Percentiles rank a stretch among this genome's conserved stretches.
Conservation (phyloP, 495 filamentous ascomycete species). For the Aspergillus kassunensis region DNA sequence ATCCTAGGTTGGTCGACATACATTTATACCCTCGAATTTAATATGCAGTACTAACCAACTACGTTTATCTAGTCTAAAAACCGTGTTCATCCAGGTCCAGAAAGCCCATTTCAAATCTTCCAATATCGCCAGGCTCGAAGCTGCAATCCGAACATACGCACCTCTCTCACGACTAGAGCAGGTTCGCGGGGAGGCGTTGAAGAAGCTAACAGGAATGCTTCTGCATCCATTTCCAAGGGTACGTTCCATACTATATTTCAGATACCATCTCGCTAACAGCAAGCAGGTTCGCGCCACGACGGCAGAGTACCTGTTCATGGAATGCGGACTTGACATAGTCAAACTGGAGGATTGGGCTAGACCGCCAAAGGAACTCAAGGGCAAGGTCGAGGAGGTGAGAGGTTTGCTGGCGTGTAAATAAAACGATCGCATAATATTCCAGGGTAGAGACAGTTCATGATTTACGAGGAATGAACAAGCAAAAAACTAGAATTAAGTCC, state of each 20-base stretch:
- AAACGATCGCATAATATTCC: not conserved
- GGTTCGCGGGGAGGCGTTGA: conserved; percentile 42
- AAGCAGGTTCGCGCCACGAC: conserved; percentile 33
- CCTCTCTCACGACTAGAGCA: conserved; percentile 48
- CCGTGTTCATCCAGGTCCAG: conserved; percentile 64
- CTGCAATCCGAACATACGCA: conserved; percentile 73
- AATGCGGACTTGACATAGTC: conserved; percentile 29
- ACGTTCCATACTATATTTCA: conserved; percentile 16
- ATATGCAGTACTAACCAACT: conserved; percentile 2
- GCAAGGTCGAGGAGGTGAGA: conserved; percentile 31
- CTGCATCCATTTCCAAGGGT: conserved; percentile 63
- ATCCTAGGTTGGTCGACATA: conserved; percentile 19
- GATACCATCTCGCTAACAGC: not conserved
- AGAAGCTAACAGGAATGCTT: conserved; percentile 56
- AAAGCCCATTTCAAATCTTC: conserved; percentile 78
- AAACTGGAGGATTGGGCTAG: conserved; percentile 42
- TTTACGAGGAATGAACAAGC: conserved; percentile 18
- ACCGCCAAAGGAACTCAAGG: conserved; percentile 37
- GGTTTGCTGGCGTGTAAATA: conserved; percentile 16
- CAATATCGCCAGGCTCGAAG: conserved; percentile 72
- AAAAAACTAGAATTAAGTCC: not conserved
- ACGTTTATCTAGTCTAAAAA: conserved; percentile 45
- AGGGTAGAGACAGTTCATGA: not conserved
- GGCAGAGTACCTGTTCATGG: conserved; percentile 38
- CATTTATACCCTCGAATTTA: not conserved